Conservation (phyloP, 2,329 filamentous ascomycete species). For the Ascochyta fabae region DNA sequence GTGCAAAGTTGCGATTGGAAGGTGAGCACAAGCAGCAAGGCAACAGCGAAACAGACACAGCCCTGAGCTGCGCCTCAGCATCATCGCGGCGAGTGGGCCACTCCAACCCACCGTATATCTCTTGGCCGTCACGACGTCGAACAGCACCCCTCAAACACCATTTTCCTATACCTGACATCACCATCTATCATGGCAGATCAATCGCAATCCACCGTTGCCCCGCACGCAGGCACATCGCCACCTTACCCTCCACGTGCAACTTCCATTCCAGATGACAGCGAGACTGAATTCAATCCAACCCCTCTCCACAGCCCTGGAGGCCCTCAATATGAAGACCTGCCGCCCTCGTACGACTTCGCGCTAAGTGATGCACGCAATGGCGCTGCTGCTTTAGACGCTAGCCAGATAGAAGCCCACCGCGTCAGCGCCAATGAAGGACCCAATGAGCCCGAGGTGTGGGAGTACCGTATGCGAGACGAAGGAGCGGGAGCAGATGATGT, state of each 20-base stretch:
- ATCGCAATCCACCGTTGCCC: constrained; percentile 17
- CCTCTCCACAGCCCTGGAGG: constrained; percentile 40
- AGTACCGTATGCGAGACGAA: constrained; percentile 32
- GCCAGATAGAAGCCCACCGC: constrained; percentile 38
- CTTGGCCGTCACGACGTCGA: neutral
- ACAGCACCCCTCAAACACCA: neutral
- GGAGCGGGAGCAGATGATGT: constrained; percentile 20
- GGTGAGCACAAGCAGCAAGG: constrained; percentile 1
- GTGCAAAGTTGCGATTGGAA: constrained; percentile 6
- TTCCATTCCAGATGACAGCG: constrained; percentile 42
- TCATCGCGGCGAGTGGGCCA: constrained; percentile 9
- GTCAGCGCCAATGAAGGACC: constrained; percentile 31
- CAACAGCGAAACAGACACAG: constrained; percentile 11
- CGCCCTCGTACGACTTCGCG: constrained; percentile 48
- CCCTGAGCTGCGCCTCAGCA: constrained; percentile 15
- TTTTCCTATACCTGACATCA: neutral
- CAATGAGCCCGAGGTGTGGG: constrained; percentile 32
- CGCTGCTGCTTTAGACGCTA: constrained; percentile 33
- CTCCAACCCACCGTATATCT: constrained; percentile 2
- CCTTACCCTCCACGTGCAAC: constrained; percentile 33
- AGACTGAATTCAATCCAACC: constrained; percentile 41
- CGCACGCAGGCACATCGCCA: constrained; percentile 21
- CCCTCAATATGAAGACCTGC: constrained; percentile 46
- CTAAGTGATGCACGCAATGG: constrained; percentile 39
- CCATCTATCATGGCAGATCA: constrained; percentile 30